Evolutionary conservation across 495 filamentous ascomycete species (phyloP), one percentile per base, ranked within the genome.

Genomic region (Apodospora peruviana): DNA sequence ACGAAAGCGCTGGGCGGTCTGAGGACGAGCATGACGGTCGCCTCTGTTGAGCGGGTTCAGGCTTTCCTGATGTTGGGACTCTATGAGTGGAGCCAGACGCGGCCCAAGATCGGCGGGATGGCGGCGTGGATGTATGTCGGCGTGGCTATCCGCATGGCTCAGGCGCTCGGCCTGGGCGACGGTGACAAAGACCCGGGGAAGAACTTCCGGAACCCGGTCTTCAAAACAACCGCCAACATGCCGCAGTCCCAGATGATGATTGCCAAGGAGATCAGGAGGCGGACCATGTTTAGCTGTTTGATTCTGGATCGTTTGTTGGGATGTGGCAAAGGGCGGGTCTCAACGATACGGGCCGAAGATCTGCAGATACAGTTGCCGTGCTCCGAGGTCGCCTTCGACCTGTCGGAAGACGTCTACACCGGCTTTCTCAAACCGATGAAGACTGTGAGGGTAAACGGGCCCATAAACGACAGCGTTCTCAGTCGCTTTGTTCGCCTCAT

Each of bases 281-380:
- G 89, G 21, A 91, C 88, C 4, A 89, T 91, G 62, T 95, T 87
- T 77, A 87, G 87, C 47, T 88, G 87, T 52, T 87, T 91, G 55
- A 82, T 91, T 44, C 76, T 94, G 51, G 89, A 95, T 60, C 79
- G 88, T 12, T 85, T 86, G 59, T 66, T 93, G 25, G 82, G 84
- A 44, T 87, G 83, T 56, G 88, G 88, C 20, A 85, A 87, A 56
- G 82, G 84, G 50, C 77, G 87, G 7, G 81, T 83, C 1, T 78
- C 81, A 14, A 86, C 86, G 69, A 78, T 90, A 47, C 73, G 74
- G 17, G 73, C 80, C 16, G 78, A 83, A 40, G 84, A 89, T 43
- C 69, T 90, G 23, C 77, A 73, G 47, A 80, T 87, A 34, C 84
- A 84, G 58, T 70, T 88, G 14, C 84, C 84, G 0, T 83, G 80